These are phyloP conservation scores for Blechomonas ayalai DNA, from an alignment of 208 protist genomes.

Conservation along the genomic window DNA sequence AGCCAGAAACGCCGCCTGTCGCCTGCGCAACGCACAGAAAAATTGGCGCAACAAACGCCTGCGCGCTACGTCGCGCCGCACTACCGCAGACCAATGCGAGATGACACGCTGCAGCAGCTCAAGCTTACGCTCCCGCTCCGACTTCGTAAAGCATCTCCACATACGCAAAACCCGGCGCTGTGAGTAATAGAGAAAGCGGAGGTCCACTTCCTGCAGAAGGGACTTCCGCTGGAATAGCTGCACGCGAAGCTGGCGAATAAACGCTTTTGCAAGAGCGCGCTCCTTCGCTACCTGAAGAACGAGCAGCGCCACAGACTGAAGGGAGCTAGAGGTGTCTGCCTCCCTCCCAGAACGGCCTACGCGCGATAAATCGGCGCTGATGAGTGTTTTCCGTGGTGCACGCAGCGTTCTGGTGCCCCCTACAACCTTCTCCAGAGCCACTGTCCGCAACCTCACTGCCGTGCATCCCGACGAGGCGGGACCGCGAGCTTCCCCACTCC, in stretches of 20 bases:
- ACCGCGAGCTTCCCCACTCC: no score
- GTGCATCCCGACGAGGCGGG: no score
- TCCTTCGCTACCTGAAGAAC: constrained; percentile 47
- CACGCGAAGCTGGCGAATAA: constrained; percentile 56
- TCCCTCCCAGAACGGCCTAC: no score
- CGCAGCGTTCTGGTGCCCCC: no score
- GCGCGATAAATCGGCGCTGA: no score
- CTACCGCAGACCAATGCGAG: constrained; percentile 16
- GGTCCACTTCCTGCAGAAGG: constrained; percentile 26
- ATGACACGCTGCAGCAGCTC: constrained; percentile 6
- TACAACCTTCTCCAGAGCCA: no score
- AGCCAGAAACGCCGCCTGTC: constrained; percentile 5
- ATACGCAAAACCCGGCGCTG: constrained; percentile 31
- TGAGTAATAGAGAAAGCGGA: constrained; percentile 54
- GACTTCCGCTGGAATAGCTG: constrained; percentile 13
- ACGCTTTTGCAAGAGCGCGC: constrained; percentile 42
- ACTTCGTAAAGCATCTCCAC: constrained; percentile 12
- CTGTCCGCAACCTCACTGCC: no score
- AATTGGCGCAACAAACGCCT: constrained; percentile 4
- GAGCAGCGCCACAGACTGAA: constrained; percentile 50
- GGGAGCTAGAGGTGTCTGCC: background rate
- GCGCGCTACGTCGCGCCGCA: background rate
- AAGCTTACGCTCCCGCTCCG: background rate
- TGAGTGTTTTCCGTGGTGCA: no score
- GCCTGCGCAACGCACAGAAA: constrained; percentile 6